Evolutionary conservation across 371 early-diverging fungal species (phyloP), one percentile per base, ranked within the genome.

Genomic region (Apophysomyces variabilis): DNA sequence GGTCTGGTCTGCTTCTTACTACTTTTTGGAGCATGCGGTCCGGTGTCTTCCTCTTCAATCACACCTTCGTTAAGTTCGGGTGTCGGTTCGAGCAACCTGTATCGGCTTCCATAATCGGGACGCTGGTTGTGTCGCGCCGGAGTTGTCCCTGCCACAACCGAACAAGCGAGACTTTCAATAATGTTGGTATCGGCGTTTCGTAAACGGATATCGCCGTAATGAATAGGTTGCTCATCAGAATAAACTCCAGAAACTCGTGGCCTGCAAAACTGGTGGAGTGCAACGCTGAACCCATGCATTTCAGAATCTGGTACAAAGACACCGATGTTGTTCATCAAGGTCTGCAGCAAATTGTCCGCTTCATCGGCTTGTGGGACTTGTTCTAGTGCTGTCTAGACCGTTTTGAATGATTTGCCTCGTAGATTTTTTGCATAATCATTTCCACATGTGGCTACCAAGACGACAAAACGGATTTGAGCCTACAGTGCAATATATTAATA

Each of bases 381-480:
- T 13, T 57, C 21, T 8, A 64, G 11, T 7, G 44, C 35, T 36
- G 26, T 5, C 5, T 32, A 18, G 37, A 57, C 44, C 11, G 36
- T 36, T 32, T 32, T 18, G 18, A n/a, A 57, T 16, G 64, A 56
- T 32, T 39, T 21, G 13, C 12, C 7, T 13, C 36, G 7, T 18
- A 58, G 11, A 38, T 64, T 65, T 35, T 41, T 18, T 6, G 65
- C 65, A 65, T 65, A 65, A 14, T 65, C 65, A n/a, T 65, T 65
- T 16, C 65, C 58, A 50, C 65, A 58, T 18, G 18, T 18, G 18
- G 6, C 44, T 58, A 60, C 65, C 38, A 65, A 37, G 18, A 44
- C 58, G 18, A 18, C 18, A 18, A 18, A 18, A 50, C 65, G 58
- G 1, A 44, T 32, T 38, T 65, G 57, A 37, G 37, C 38, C 65